phyloP scores from a whole-genome alignment of 2,329 filamentous ascomycete genomes.

The Mycogone perniciosa region DNA sequence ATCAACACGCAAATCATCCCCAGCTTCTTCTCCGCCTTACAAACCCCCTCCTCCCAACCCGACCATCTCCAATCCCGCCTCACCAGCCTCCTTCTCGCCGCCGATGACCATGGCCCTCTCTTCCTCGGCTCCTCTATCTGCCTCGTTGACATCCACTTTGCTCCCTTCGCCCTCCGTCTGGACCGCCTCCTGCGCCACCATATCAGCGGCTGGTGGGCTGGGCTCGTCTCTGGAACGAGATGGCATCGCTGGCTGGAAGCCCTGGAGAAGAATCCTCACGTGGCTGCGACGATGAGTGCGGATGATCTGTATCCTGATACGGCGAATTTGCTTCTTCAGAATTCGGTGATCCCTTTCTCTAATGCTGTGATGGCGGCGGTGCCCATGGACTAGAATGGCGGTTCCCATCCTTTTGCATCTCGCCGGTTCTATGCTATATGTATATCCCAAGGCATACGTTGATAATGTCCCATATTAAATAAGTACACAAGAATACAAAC shows the following conservation, averaged over 20 bases:
- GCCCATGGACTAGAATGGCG: background rate
- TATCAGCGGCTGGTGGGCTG: constrained; percentile 51
- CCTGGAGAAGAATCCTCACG: constrained; percentile 56
- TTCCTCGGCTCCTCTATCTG: constrained; percentile 50
- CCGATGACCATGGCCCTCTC: constrained; percentile 55
- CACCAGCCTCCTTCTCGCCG: constrained; percentile 40
- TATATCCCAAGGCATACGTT: background rate
- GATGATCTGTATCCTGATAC: constrained; percentile 49
- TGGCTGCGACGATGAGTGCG: constrained; percentile 61
- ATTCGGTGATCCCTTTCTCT: background rate
- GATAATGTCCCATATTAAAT: constrained; percentile 1
- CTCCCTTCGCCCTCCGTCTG: constrained; percentile 67
- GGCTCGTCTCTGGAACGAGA: constrained; percentile 54
- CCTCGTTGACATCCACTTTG: constrained; percentile 69
- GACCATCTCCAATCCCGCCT: constrained; percentile 56
- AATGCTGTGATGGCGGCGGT: background rate
- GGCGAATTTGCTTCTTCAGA: constrained; percentile 43
- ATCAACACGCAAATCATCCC: constrained; percentile 73
- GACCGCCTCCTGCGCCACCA: constrained; percentile 59
- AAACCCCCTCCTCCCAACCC: constrained; percentile 54
- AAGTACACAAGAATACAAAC: background rate
- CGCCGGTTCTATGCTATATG: background rate
- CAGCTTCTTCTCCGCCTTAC: constrained; percentile 66
- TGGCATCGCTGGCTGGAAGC: constrained; percentile 67
- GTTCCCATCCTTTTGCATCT: too few relatives aligned